Evolutionary conservation across 352 stramenopile genomes (phyloP), one percentile per base, ranked within the genome.

Genomic region (Pythium phragmiticola): DNA sequence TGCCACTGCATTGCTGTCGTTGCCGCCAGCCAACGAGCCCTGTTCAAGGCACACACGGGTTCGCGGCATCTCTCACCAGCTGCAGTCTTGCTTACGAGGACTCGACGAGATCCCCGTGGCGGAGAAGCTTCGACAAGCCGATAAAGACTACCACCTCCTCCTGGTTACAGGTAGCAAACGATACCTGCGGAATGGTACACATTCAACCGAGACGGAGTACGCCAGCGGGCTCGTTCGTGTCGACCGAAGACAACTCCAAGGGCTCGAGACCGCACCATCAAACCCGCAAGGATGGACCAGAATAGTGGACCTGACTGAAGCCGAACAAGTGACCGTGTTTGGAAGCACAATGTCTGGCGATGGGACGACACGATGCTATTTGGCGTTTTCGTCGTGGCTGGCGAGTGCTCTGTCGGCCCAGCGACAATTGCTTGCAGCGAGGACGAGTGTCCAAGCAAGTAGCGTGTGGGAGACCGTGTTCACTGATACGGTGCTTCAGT

Each of bases 311-410:
- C 19, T 48, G n/a, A 36, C n/a, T 8, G 11, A 19, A 8, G 41
- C 37, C 34, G 21, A 47, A 46, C n/a, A 19, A 16, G 48, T n/a
- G 2, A 46, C 45, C 19, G 0, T 12, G n/a, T 39, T 41, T 41
- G 43, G 43, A 4, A 51, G 21, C 2, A 14, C 17, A 51, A 23
- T 3, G 17, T 11, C 11, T 23, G 28, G 23, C 4, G 28, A 33
- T 41, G 1, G 30, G 12, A 12, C 28, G 2, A 21, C 19, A 19
- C 65, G 47, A 26, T 57, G 56, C 17, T 66, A 63, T 30, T 16
- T 73, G 41, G 26, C 66, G 14, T 73, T 73, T 55, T 28, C 30
- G 7, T 68, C 60, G 43, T 73, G 66, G 66, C 48, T 72, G 4
- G n/a, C 8, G 2, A 46, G 49, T 41, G 45, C 34, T 0, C 47